Evolutionary conservation across 768 basidiomycete genomes (phyloP), one percentile per base, ranked within the genome.

Genomic region (Kwoniella sp.): DNA sequence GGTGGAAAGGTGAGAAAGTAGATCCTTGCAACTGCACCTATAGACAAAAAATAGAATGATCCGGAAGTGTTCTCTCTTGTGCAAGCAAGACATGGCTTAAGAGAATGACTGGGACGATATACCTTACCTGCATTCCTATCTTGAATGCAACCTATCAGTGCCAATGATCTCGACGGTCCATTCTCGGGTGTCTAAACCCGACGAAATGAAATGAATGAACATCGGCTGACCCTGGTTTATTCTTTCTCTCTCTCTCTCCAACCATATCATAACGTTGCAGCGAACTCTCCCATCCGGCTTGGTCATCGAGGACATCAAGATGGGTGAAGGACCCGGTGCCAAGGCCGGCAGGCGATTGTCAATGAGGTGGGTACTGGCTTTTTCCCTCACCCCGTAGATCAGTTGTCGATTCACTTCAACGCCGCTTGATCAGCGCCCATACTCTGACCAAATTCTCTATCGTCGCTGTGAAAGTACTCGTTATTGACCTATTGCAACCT

Each of bases 321-420:
- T 86, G 53, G 95, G 95, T 51, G 86, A 86, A 0, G 95, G 95
- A n/a, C 87, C 90, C 38, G 84, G 85, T 74, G 93, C 91, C 20
- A 96, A 94, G 84, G 86, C 87, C 61, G 94, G 94, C 17, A 87
- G 89, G 82, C 88, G 83, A 48, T 85, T 96, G 55, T 84, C 83
- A 59, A 91, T 98, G 89, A 85, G 95, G 73, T 78, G 61, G 59
- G 76, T 68, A 12, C n/a, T 12, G 26, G 7, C 30, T 47, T 17
- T 9, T 55, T 20, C 0, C 28, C 34, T 15, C 20, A 45, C 25
- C 41, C 23, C 56, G 31, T 1, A 56, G 8, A 22, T 28, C 15
- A 55, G 34, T 13, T 34, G 12, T 28, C 22, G 53, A 4, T 5
- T 23, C 26, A 29, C 20, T 9, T 26, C 51, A 45, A 50, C 26